These are phyloP conservation scores for Nematodospora anomalae DNA, from an alignment of 1,139 yeast species.

Conservation along the genomic window DNA sequence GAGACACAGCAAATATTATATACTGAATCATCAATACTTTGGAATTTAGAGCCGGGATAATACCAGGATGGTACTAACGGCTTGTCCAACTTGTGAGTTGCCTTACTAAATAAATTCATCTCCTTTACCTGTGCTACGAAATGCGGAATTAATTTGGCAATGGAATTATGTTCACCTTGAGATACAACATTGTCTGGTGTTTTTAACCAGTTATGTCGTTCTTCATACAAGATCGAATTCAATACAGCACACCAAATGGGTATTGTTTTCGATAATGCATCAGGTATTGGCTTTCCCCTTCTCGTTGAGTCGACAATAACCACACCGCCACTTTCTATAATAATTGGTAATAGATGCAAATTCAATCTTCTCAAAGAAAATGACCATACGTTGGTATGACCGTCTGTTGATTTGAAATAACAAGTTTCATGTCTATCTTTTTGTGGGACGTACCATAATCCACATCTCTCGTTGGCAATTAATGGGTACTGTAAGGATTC, in stretches of 20 bases:
- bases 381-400: slow-evolving; percentile 79
- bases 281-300: slow-evolving; percentile 82
- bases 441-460: slow-evolving; percentile 71
- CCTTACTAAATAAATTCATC: slow-evolving; percentile 36
- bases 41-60: slow-evolving; percentile 48
- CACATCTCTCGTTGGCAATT: slow-evolving; percentile 83
- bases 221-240: slow-evolving; percentile 51
- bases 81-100: slow-evolving; percentile 27
- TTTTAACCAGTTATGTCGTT: slow-evolving; percentile 24
- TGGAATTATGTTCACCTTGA: slow-evolving; percentile 55
- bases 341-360: slow-evolving; percentile 58
- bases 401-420: slow-evolving; percentile 90
- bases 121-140: slow-evolving; percentile 49
- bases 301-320: slow-evolving; percentile 83
- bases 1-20: slow-evolving; percentile 52
- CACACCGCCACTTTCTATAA: slow-evolving; percentile 45
- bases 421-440: slow-evolving; percentile 31
- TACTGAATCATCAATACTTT: slow-evolving; percentile 2
- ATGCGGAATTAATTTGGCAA: slow-evolving; percentile 46
- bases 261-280: slow-evolving; percentile 79
- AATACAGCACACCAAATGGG: slow-evolving; percentile 92
- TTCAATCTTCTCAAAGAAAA: slow-evolving; percentile 74
- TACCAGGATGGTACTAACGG: slow-evolving; percentile 72
- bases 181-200: slow-evolving; percentile 63
- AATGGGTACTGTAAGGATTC: slow-evolving; percentile 33